phyloP scores from a whole-genome alignment of 192 early-diverging fungal species.

The Mortierella antarctica region DNA sequence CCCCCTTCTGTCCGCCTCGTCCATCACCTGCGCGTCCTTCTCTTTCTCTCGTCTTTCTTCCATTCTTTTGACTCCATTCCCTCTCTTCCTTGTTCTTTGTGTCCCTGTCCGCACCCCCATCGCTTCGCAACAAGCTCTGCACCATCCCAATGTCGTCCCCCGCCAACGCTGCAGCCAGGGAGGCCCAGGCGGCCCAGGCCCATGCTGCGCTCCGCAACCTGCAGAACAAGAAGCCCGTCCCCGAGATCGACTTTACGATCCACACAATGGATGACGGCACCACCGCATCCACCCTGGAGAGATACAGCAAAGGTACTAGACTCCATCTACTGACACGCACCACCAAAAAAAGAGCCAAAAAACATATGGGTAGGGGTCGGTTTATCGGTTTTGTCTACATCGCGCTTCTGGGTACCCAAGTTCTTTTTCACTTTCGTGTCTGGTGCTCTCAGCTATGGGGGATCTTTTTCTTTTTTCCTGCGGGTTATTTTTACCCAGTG shows the following conservation, averaged over 20 bases:
- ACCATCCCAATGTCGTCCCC: slow-evolving; percentile 6
- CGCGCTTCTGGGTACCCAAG: no score
- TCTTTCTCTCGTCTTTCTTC: background rate
- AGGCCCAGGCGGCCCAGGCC: slow-evolving; percentile 53
- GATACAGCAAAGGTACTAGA: slow-evolving; percentile 78
- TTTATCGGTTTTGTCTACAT: no score
- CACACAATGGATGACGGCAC: slow-evolving; percentile 80
- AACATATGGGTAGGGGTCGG: no score
- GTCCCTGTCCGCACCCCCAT: background rate
- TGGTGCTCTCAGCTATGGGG: no score
- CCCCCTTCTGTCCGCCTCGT: background rate
- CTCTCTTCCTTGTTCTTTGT: background rate
- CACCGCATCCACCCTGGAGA: slow-evolving; percentile 77
- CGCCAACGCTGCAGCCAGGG: slow-evolving; percentile 20
- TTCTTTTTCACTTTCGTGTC: no score
- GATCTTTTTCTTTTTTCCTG: no score
- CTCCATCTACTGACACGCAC: background rate
- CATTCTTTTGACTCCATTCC: background rate
- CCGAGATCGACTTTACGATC: slow-evolving; percentile 82
- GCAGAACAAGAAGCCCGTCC: slow-evolving; percentile 58
- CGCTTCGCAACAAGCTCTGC: background rate
- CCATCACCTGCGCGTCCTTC: background rate
- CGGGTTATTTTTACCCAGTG: no score
- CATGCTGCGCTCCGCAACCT: slow-evolving; percentile 50
- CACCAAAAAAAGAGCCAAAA: no score